A percentile compares a stretch with the other conserved stretches of the same genome.
phyloP scores from a whole-genome alignment of 805 yeast species.

The Suhomyces pyralidae region DNA sequence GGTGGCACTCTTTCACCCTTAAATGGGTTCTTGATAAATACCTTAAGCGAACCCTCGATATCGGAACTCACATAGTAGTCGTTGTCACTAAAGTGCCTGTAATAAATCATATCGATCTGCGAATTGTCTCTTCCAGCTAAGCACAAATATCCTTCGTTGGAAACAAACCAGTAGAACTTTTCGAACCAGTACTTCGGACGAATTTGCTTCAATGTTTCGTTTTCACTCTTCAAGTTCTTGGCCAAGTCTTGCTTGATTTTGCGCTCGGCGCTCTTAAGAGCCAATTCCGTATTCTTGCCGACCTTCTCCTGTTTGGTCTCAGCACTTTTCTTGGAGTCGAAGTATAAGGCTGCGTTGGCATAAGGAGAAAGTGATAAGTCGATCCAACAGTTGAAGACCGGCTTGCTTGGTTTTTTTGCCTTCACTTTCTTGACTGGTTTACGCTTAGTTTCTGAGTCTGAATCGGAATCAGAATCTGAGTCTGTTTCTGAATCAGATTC shows the following conservation, averaged over 20 bases:
- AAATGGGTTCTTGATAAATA: slow-evolving; percentile 76
- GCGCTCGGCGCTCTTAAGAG: slow-evolving; percentile 77
- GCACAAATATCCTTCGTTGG: slow-evolving; percentile 83
- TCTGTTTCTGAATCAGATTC: slow-evolving; percentile 26
- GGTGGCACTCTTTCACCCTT: slow-evolving; percentile 76
- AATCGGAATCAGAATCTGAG: slow-evolving; percentile 29
- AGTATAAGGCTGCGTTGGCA: slow-evolving; percentile 84
- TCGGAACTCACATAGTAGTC: slow-evolving; percentile 77
- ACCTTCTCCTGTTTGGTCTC: slow-evolving; percentile 78
- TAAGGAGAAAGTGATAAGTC: slow-evolving; percentile 72
- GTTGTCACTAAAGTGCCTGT: slow-evolving; percentile 67
- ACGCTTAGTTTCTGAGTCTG: slow-evolving; percentile 14
- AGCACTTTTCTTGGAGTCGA: slow-evolving; percentile 72
- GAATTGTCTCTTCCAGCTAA: slow-evolving; percentile 80
- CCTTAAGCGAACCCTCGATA: slow-evolving; percentile 67
- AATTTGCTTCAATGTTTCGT: slow-evolving; percentile 50
- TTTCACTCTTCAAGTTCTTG: slow-evolving; percentile 54
- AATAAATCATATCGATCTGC: slow-evolving; percentile 78
- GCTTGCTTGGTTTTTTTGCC: slow-evolving; percentile 10
- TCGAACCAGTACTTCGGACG: slow-evolving; percentile 88
- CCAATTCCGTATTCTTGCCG: slow-evolving; percentile 69
- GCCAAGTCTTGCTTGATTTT: slow-evolving; percentile 72
- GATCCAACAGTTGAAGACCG: slow-evolving; percentile 52
- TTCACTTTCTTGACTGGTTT: slow-evolving; percentile 4
- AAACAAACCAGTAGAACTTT: slow-evolving; percentile 90